Percentiles rank a stretch among this genome's conserved stretches.
Evolutionary conservation across 331 rosid genomes (phyloP).

Genomic region (Rosa hybrid): DNA sequence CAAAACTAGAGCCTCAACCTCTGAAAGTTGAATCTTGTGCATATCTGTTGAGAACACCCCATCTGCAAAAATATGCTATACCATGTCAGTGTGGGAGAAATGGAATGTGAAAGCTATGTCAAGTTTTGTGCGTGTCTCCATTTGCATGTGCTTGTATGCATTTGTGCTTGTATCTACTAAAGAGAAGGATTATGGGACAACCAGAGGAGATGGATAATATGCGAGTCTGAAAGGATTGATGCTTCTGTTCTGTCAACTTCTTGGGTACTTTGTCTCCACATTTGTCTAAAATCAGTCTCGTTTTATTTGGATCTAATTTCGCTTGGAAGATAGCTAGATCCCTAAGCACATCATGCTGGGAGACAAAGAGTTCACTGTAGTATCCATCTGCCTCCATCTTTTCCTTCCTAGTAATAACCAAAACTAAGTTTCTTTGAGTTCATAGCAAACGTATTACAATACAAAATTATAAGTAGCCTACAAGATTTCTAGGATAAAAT

Average conservation of each 20-base stretch:
- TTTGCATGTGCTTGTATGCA: background rate
- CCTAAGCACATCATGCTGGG: constrained; percentile 51
- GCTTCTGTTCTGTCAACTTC: constrained; percentile 40
- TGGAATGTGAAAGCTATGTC: background rate
- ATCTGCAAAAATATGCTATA: constrained; percentile 36
- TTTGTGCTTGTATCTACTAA: background rate
- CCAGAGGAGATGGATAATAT: constrained; percentile 60
- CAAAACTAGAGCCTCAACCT: constrained; percentile 31
- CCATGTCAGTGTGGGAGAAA: background rate
- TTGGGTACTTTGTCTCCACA: constrained; percentile 39
- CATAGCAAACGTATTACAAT: too few species aligned
- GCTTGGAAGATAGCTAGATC: constrained; percentile 52
- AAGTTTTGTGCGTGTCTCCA: background rate
- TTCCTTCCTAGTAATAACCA: constrained; percentile 14
- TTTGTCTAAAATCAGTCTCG: constrained; percentile 44
- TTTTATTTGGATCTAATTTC: constrained; percentile 31
- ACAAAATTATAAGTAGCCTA: background rate
- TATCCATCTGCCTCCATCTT: constrained; percentile 21
- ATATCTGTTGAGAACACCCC: constrained; percentile 39
- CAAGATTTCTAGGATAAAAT: constrained; percentile 7
- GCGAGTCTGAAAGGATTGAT: constrained; percentile 30
- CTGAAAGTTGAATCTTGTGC: constrained; percentile 37
- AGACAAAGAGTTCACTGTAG: constrained; percentile 44
- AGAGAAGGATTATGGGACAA: constrained; percentile 21
- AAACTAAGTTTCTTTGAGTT: background rate